phyloP scores from a whole-genome alignment of 306 rosid genomes.

The Cicer yamashitae region DNA sequence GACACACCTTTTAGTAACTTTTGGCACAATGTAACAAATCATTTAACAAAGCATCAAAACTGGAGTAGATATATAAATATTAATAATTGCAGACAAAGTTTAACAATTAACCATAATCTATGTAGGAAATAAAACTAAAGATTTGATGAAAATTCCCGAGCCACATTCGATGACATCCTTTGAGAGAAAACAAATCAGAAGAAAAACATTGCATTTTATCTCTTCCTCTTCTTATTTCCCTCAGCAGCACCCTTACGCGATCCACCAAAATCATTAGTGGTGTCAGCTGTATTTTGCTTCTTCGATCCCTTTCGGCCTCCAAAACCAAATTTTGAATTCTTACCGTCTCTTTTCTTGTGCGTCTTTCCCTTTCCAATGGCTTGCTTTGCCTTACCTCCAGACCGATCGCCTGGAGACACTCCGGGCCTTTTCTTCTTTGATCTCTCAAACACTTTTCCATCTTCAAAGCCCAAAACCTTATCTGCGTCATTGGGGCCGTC shows the following conservation, averaged over 20 bases:
- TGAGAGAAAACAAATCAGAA: slow-evolving; percentile 10
- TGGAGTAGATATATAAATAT: slow-evolving; percentile 17
- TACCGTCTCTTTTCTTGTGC: slow-evolving; percentile 59
- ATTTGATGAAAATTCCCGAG: slow-evolving; percentile 5
- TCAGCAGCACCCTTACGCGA: slow-evolving; percentile 50
- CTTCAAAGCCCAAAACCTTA: slow-evolving; percentile 59
- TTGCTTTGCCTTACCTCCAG: slow-evolving; percentile 71
- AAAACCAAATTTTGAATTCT: slow-evolving; percentile 71
- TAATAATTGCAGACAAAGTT: slow-evolving; percentile 28
- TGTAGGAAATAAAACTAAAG: not conserved
- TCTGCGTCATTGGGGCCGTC: slow-evolving; percentile 58
- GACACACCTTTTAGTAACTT: not conserved
- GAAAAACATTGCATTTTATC: slow-evolving; percentile 28
- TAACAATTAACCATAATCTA: slow-evolving; percentile 4
- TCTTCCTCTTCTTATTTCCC: slow-evolving; percentile 64
- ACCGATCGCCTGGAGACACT: slow-evolving; percentile 71
- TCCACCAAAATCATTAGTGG: slow-evolving; percentile 57
- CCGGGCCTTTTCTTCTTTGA: slow-evolving; percentile 71
- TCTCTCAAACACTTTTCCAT: slow-evolving; percentile 71
- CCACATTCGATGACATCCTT: slow-evolving; percentile 21
- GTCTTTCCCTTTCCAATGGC: slow-evolving; percentile 52
- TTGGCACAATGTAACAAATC: slow-evolving; percentile 22
- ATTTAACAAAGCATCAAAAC: slow-evolving; percentile 28
- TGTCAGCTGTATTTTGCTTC: slow-evolving; percentile 70
- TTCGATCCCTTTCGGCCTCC: slow-evolving; percentile 73